Evolutionary conservation across 2,329 filamentous ascomycete genomes (phyloP), one percentile per base, ranked within the genome.

Genomic region (Lecanosticta acicola): DNA sequence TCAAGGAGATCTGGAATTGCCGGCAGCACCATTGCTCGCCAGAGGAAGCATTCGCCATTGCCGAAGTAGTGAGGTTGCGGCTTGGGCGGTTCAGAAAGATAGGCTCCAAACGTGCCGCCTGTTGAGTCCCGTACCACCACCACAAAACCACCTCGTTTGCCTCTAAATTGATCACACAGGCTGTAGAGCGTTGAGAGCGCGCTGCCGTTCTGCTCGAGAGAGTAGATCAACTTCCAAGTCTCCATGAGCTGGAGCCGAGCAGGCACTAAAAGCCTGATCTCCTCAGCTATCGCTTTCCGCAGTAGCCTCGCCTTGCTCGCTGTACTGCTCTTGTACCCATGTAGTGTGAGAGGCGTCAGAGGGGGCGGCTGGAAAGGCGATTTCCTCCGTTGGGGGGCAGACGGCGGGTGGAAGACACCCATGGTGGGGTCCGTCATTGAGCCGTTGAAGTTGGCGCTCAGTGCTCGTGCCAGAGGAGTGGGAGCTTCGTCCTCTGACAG

Each of bases 21-120:
- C 1, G 81, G 73, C 26, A 90, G 72, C 3, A 84, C 69, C 36
- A 81, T 81, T 1, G 86, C 84, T 39, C 85, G 80, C 87, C 87
- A 94, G 53, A 94, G 79, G 67, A 94, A 98, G 68, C 91, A 97
- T 68, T 98, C 93, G 59, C 93, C 93, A 10, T 88, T 96, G 60
- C 93, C 93, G 66, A 87, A 98, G 73, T 95, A 98, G 53, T 90
- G 85, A 2, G 87, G 71, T 1, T 81, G 74, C 0, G 88, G 87
- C 57, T 85, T 86, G 9, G 91, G 90, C 41, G 85, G 76, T 65
- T 98, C 91, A 42, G 88, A 94, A 43, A 97, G 80, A 66, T 97
- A 97, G 43, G 90, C 90, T 62, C 93, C 93, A 65, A 98, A 98
- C 34, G 88, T 78, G 44, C 84, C 83, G 46, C 85, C 85, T 46